phyloP scores from a whole-genome alignment of 2,329 filamentous ascomycete genomes.

The Periconia digitata region DNA sequence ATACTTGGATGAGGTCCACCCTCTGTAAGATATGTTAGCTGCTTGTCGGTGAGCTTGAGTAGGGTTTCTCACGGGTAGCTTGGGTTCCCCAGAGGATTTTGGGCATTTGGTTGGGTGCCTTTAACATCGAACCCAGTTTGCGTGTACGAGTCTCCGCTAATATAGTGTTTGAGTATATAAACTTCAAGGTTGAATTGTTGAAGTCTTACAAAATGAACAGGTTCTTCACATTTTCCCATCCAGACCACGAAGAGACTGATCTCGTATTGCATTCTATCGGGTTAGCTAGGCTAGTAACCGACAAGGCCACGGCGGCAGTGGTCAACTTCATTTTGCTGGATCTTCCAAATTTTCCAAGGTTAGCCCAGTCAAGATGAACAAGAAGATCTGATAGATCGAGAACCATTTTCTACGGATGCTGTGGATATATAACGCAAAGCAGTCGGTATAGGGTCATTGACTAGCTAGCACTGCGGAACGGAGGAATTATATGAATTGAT shows the following conservation, averaged over 20 bases:
- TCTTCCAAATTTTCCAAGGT: neutral
- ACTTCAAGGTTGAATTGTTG: too few relatives aligned
- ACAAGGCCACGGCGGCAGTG: slow-evolving; percentile 23
- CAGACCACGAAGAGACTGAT: slow-evolving; percentile 28
- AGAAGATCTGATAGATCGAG: neutral
- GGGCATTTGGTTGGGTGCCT: slow-evolving; percentile 52
- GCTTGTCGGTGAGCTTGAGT: neutral
- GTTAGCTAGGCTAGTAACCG: slow-evolving; percentile 20
- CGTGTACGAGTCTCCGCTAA: slow-evolving; percentile 62
- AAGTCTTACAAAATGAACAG: slow-evolving; percentile 35
- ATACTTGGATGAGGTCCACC: slow-evolving; percentile 34
- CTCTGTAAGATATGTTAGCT: slow-evolving; percentile 17
- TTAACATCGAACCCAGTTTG: slow-evolving; percentile 60
- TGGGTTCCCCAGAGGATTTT: slow-evolving; percentile 65
- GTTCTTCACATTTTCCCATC: slow-evolving; percentile 37
- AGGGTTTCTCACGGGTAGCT: slow-evolving; percentile 45
- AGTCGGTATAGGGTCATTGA: neutral
- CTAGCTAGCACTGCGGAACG: neutral
- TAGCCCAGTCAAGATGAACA: too few relatives aligned
- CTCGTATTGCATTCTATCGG: slow-evolving; percentile 3
- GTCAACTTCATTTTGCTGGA: slow-evolving; percentile 24
- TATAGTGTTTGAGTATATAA: slow-evolving; percentile 4
- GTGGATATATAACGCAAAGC: neutral
- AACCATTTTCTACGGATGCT: neutral
- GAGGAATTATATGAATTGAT: neutral